phyloP scores from a whole-genome alignment of 106 monocot genomes.

The Platanthera guangdongensis region DNA sequence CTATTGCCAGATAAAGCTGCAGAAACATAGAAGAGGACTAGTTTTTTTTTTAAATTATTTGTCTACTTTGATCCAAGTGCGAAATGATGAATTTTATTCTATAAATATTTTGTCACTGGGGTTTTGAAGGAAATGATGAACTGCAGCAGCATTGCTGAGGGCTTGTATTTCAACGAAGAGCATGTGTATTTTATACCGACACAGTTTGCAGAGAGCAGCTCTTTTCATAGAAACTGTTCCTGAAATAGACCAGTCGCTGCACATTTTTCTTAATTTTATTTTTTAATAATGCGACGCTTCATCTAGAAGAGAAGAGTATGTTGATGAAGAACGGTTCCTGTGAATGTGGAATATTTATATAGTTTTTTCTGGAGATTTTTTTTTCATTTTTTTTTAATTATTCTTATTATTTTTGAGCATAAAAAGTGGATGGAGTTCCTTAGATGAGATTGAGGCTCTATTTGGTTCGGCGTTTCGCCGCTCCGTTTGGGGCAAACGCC shows the following conservation, averaged over 20 bases:
- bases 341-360: too few species aligned
- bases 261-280: not conserved
- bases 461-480: too few species aligned
- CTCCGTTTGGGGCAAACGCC: too few species aligned
- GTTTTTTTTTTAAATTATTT: not conserved
- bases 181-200: not conserved
- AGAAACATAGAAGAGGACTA: not conserved
- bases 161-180: not conserved
- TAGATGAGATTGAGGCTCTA: too few species aligned
- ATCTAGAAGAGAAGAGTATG: too few species aligned
- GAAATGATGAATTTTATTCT: not conserved
- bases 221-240: constrained; percentile 10
- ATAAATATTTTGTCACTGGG: not conserved
- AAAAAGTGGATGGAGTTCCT: too few species aligned
- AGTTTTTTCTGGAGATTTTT: too few species aligned
- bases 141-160: not conserved
- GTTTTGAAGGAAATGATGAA: constrained; percentile 5
- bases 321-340: too few species aligned
- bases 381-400: too few species aligned
- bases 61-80: not conserved
- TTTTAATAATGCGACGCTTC: not conserved
- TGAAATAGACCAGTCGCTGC: constrained; percentile 7
- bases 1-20: not conserved
- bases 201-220: constrained; percentile 3
- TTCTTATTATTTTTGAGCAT: too few species aligned